phyloP scores from a whole-genome alignment of 2,329 filamentous ascomycete genomes.

The Fusarium subtropicale region DNA sequence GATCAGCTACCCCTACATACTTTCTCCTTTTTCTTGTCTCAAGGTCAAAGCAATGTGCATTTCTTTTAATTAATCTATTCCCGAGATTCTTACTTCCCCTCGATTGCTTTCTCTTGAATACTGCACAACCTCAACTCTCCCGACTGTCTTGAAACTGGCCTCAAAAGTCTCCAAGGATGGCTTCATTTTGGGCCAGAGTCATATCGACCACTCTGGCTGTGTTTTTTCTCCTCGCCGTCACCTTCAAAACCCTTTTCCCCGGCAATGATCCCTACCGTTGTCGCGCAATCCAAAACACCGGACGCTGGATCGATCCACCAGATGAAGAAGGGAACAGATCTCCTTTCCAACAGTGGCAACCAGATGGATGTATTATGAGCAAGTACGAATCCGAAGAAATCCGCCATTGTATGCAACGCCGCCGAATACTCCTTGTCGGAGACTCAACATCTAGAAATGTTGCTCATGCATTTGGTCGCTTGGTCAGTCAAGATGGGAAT shows the following conservation, averaged over 20 bases:
- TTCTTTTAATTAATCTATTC: no score
- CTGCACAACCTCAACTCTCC: no score
- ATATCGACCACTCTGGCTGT: not conserved
- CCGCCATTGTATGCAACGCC: conserved; percentile 61
- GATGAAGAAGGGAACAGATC: conserved; percentile 42
- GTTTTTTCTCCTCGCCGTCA: not conserved
- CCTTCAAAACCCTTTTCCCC: not conserved
- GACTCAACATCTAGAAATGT: conserved; percentile 69
- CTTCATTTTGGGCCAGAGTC: not conserved
- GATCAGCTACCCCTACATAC: no score
- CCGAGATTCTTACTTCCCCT: no score
- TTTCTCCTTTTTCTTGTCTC: no score
- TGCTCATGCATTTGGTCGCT: conserved; percentile 61
- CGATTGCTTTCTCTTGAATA: no score
- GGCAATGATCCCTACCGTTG: conserved; percentile 64
- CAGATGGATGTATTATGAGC: conserved; percentile 68
- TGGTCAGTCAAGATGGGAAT: conserved; percentile 27
- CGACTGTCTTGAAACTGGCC: no score
- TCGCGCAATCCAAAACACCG: conserved; percentile 60
- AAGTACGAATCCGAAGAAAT: conserved; percentile 64
- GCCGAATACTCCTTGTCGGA: conserved; percentile 66
- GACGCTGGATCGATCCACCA: conserved; percentile 59
- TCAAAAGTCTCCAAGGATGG: not conserved
- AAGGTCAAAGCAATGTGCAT: no score
- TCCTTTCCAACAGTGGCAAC: conserved; percentile 65